phyloP scores from a whole-genome alignment of 2,329 filamentous ascomycete genomes.

The Fusarium caatingaense region DNA sequence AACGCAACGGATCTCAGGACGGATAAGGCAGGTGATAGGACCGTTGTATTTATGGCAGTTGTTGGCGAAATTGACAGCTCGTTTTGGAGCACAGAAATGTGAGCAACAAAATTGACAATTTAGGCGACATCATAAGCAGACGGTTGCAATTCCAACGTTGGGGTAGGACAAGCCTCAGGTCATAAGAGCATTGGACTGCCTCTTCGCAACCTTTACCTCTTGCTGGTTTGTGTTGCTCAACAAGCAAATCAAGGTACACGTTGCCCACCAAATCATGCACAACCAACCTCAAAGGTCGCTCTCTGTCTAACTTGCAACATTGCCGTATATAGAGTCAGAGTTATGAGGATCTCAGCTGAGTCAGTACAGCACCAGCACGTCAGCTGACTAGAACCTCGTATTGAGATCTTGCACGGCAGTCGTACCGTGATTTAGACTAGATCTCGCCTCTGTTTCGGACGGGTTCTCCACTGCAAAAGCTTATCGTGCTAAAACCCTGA shows the following conservation, averaged over 20 bases:
- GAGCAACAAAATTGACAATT: background rate
- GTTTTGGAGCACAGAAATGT: constrained; percentile 5
- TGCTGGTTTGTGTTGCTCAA: background rate
- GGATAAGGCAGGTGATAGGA: constrained; percentile 25
- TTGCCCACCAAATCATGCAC: background rate
- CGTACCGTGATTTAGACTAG: constrained; percentile 12
- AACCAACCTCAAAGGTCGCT: background rate
- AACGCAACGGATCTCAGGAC: constrained; percentile 23
- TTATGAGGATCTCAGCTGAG: background rate
- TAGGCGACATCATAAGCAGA: constrained; percentile 2
- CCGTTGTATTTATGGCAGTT: constrained; percentile 18
- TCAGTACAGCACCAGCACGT: constrained; percentile 2
- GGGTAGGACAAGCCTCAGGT: constrained; percentile 8
- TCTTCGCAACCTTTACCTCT: constrained; percentile 1
- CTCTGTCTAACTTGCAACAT: background rate
- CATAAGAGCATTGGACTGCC: background rate
- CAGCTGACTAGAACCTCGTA: constrained; percentile 27
- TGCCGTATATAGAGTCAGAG: background rate
- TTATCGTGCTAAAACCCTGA: constrained; percentile 26
- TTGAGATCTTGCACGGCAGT: background rate
- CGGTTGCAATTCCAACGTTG: constrained; percentile 4
- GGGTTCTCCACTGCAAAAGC: constrained; percentile 41
- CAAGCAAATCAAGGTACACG: background rate
- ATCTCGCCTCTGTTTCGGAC: constrained; percentile 33
- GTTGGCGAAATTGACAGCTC: constrained; percentile 28